phyloP scores from a whole-genome alignment of 306 rosid species.

The Lupinus albus region DNA sequence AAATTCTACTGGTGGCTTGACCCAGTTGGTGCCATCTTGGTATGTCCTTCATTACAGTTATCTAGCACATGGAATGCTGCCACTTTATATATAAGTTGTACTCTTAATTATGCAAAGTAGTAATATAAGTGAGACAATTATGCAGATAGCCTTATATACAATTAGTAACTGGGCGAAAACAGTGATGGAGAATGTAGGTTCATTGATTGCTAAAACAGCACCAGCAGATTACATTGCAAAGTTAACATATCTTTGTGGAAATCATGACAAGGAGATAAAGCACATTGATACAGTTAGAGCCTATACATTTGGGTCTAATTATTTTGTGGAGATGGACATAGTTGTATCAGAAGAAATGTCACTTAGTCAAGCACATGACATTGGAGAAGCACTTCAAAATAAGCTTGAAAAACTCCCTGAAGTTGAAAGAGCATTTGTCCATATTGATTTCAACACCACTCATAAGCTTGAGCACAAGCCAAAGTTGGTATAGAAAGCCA shows the following conservation, averaged over 20 bases:
- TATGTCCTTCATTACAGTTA: conserved; percentile 32
- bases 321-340: conserved; percentile 87
- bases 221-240: conserved; percentile 87
- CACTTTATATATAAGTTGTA: not conserved
- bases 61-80: not conserved
- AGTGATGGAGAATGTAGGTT: conserved; percentile 86
- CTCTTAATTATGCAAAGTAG: not conserved
- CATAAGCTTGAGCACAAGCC: conserved; percentile 79
- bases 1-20: conserved; percentile 89
- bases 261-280: conserved; percentile 71
- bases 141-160: conserved; percentile 86
- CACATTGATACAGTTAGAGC: conserved; percentile 82
- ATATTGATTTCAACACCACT: conserved; percentile 77
- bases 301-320: conserved; percentile 73
- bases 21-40: conserved; percentile 79
- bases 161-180: conserved; percentile 85
- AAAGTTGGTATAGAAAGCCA: conserved; percentile 25
- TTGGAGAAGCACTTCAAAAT: conserved; percentile 86
- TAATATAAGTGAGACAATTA: not conserved
- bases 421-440: conserved; percentile 92
- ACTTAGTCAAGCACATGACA: conserved; percentile 72
- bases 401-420: conserved; percentile 80
- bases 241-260: conserved; percentile 82
- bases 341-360: conserved; percentile 68
- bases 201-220: conserved; percentile 77